phyloP scores from a whole-genome alignment of 257 asterid species.

The Gardenia jasminoides region DNA sequence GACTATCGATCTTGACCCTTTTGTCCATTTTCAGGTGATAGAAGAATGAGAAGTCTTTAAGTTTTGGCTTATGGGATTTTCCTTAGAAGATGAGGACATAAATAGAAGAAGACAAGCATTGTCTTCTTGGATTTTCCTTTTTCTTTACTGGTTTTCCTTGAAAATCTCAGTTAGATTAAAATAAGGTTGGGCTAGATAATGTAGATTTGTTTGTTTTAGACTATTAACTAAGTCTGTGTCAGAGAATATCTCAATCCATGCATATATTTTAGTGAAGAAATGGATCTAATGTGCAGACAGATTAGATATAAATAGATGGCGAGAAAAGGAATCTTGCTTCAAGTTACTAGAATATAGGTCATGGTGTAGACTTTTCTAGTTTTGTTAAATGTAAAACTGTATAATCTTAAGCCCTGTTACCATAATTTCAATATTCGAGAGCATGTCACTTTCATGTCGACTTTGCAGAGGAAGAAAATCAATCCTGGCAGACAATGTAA shows the following conservation, averaged over 20 bases:
- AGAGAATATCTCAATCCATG: conserved; percentile 23
- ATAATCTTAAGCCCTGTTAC: no score
- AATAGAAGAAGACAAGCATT: conserved; percentile 6
- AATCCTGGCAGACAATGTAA: no score
- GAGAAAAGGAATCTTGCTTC: neutral
- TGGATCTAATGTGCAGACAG: neutral
- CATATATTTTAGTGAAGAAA: conserved; percentile 5
- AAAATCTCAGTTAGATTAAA: neutral
- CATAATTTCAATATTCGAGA: no score
- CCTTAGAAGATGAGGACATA: conserved; percentile 11
- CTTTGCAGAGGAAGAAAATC: no score
- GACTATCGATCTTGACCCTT: conserved; percentile 36
- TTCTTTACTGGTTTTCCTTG: neutral
- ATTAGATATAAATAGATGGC: neutral
- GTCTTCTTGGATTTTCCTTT: neutral
- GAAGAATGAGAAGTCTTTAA: conserved; percentile 19
- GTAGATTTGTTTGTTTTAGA: neutral
- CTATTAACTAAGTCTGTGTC: neutral
- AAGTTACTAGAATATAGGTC: no score
- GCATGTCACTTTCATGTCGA: no score
- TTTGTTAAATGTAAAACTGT: no score
- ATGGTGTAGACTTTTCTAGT: no score
- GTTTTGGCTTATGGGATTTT: conserved; percentile 7
- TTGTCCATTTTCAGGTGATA: conserved; percentile 40
- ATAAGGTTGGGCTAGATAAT: neutral